These are phyloP conservation scores for Fusarium fracticaudum DNA, from an alignment of 2,329 filamentous ascomycete species.

Conservation along the genomic window DNA sequence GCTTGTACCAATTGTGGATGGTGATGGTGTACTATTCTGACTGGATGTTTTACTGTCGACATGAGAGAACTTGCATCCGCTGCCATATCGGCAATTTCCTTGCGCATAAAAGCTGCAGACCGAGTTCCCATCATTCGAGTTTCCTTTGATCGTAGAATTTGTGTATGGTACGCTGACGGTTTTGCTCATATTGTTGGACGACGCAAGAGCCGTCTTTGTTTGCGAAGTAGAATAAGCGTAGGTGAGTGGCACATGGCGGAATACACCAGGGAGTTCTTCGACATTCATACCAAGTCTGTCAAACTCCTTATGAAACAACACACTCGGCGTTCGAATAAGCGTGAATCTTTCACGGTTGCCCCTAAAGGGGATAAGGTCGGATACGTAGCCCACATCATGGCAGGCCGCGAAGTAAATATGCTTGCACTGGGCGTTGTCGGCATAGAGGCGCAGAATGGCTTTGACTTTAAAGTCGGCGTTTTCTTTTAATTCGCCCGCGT, in stretches of 20 bases:
- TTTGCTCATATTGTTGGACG: background rate
- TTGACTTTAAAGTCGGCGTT: constrained; percentile 69
- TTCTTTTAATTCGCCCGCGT: constrained; percentile 69
- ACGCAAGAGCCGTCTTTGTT: background rate
- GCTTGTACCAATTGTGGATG: constrained; percentile 6
- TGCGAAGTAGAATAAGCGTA: background rate
- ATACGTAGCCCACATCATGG: constrained; percentile 62
- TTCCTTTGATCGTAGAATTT: constrained; percentile 3
- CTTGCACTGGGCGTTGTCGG: constrained; percentile 68
- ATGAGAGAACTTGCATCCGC: constrained; percentile 29
- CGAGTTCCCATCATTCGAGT: constrained; percentile 2
- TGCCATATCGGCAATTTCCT: constrained; percentile 40
- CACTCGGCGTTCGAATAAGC: constrained; percentile 58
- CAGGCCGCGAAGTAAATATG: constrained; percentile 72
- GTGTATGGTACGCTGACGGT: background rate
- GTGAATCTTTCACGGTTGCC: constrained; percentile 62
- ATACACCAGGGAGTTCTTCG: constrained; percentile 62
- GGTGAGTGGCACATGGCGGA: constrained; percentile 54
- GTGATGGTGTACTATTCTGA: constrained; percentile 20
- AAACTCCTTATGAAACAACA: constrained; percentile 63
- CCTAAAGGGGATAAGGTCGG: constrained; percentile 63
- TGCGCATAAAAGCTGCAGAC: constrained; percentile 32
- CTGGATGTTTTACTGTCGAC: constrained; percentile 18
- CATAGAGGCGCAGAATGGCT: constrained; percentile 59
- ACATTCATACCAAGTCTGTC: constrained; percentile 59